A percentile compares a stretch with the other conserved stretches of the same genome.
phyloP scores from a whole-genome alignment of 2,329 filamentous ascomycete genomes.

The Pezicula radicicola region DNA sequence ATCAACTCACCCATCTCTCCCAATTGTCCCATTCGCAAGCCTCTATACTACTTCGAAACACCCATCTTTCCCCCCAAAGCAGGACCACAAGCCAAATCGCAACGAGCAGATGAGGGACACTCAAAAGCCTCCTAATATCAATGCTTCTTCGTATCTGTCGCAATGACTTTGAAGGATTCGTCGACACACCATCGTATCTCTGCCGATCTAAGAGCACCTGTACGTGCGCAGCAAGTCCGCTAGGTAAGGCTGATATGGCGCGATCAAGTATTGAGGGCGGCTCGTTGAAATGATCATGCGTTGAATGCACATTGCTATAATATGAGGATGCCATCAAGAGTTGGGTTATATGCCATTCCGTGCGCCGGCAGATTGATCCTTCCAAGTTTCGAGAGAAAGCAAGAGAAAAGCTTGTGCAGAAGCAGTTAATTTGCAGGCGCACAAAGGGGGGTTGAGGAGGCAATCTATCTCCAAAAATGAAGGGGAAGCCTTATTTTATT shows the following conservation, averaged over 20 bases:
- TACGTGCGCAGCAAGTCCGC: slow-evolving; percentile 17
- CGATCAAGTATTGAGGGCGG: slow-evolving; percentile 23
- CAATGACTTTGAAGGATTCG: slow-evolving; percentile 9
- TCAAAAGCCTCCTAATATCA: slow-evolving; percentile 49
- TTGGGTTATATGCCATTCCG: slow-evolving; percentile 12
- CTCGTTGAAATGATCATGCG: slow-evolving; percentile 22
- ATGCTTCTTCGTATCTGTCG: slow-evolving; percentile 36
- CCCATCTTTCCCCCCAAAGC: slow-evolving; percentile 80
- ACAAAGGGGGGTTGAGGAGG: too few species aligned
- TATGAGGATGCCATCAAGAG: slow-evolving; percentile 19
- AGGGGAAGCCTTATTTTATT: not conserved
- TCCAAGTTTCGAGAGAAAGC: not conserved
- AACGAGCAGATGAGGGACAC: slow-evolving; percentile 65
- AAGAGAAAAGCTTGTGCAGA: too few species aligned
- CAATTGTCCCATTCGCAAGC: slow-evolving; percentile 80
- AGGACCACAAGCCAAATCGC: slow-evolving; percentile 73
- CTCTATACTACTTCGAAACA: slow-evolving; percentile 68
- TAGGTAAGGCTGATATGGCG: slow-evolving; percentile 17
- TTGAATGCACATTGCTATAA: slow-evolving; percentile 15
- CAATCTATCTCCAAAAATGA: too few species aligned
- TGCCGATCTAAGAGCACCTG: slow-evolving; percentile 18
- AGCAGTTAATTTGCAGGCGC: too few species aligned
- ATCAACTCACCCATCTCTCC: slow-evolving; percentile 79
- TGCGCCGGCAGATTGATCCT: not conserved
- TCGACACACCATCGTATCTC: slow-evolving; percentile 10